Evolutionary conservation across 345 rosid genomes (phyloP).

Genomic region (Hypericum androsaemum): DNA sequence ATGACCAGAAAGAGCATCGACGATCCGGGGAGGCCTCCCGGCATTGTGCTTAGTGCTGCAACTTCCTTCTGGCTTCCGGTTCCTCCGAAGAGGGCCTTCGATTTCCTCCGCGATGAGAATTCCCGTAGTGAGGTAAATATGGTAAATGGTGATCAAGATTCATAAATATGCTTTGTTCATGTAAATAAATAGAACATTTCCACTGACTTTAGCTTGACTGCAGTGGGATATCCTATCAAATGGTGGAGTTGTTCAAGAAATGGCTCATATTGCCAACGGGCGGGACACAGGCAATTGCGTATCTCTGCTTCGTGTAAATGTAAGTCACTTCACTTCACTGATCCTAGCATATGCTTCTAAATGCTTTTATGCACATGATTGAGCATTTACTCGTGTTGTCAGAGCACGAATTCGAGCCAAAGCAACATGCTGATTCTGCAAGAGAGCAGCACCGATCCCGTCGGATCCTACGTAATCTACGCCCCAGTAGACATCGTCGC

Average conservation of each 20-base stretch:
- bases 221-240: constrained; percentile 92
- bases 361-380: not conserved
- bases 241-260: constrained; percentile 57
- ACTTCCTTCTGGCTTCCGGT: constrained; percentile 94
- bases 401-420: constrained; percentile 47
- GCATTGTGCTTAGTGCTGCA: constrained; percentile 72
- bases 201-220: constrained; percentile 1
- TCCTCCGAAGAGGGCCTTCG: constrained; percentile 51
- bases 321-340: constrained; percentile 13
- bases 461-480: constrained; percentile 36
- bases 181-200: not conserved
- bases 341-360: not conserved
- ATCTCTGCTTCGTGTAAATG: constrained; percentile 61
- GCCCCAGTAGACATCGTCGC: constrained; percentile 40
- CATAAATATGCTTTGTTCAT: not conserved
- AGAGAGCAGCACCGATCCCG: constrained; percentile 43
- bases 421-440: constrained; percentile 47
- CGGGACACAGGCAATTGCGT: constrained; percentile 74
- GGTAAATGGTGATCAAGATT: too few species aligned
- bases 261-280: constrained; percentile 81
- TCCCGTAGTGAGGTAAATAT: constrained; percentile 51
- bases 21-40: constrained; percentile 86
- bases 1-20: constrained; percentile 66
- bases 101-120: constrained; percentile 74
- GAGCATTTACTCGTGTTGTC: not conserved